Evolutionary conservation across 2,329 filamentous ascomycete species (phyloP), one percentile per base, ranked within the genome.

Genomic region (Blastomyces percursus): DNA sequence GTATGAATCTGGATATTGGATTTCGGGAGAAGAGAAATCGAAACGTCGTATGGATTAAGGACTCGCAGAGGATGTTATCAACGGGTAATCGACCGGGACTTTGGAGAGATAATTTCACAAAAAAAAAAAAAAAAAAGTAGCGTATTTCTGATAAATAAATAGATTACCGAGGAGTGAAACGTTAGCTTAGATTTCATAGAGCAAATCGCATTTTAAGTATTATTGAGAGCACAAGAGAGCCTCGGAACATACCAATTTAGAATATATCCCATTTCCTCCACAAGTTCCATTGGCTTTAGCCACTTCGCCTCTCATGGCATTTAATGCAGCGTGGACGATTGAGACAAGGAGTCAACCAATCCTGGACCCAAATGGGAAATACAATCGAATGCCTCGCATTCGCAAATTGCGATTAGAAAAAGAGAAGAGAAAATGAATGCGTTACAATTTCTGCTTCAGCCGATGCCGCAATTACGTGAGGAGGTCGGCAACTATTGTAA

Each of bases 401-500:
- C 35, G 2, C 11, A 35, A 8, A 27, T 11, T 58, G 44, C 57
- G 24, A 32, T 42, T 6, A 14, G 24, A 21, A 27, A 21, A 27
- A 30, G 27, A 40, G 21, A 27, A 44, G 38, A 48, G 42, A 11
- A 59, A 48, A 48, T 3, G 30, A 27, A 19, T 40, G 16, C 9
- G 40, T 30, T 30, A 38, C 32, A 40, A 38, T 21, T 51, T 61
- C 24, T 35, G 32, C 44, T 40, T 21, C 21, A 52, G 16, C 16
- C 2, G 35, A 54, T 3, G 3, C 32, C 8, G 3, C 6, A 50
- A 58, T 63, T 69, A 70, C 16, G 66, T 63, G 55, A 70, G 64
- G 38, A 70, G 64, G 65, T 70, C 68, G 59, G 68, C 68, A 58
- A 70, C 68, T 69, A 54, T 38, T 54, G 24, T 9, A 40, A 24